Evolutionary conservation across 495 filamentous ascomycete species (phyloP), one percentile per base, ranked within the genome.

Genomic region (Jackrogersella multiformis): DNA sequence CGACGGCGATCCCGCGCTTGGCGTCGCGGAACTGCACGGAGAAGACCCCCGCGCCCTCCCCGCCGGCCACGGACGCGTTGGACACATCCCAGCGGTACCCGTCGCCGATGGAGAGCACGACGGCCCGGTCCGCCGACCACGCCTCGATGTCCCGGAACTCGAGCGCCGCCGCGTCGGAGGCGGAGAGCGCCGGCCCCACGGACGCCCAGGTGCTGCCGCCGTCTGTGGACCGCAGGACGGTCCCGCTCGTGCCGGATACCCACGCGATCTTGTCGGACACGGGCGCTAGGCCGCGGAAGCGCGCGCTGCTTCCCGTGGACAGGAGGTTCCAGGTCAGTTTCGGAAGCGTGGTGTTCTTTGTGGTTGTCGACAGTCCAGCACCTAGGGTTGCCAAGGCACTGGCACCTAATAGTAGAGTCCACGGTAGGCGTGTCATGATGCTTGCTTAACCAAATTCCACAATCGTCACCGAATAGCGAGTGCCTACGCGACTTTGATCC

Each of bases 101-200:
- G 20, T 72, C 32, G 83, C 83, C 28, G 85, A 90, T 75, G 77
- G 77, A 72, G 0, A 72, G 52, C 0, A 62, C 15, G 34, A 72
- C 64, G 28, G 65, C 69, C 20, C 30, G 48, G 1, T 65, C 46
- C 5, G 34, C 62, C 4, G 65, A 65, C 65, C 66, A 72, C 12
- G 69, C 69, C 18, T 69, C 49, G 20, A 72, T 18, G 53, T 72
- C 69, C 2, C 69, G 69, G 66, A 72, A 72, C 42, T 69, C 61
- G 21, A 69, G 65, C 24, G 42, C 16, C 9, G 39, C 23, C 9
- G 39, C 45, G 49, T 58, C 65, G 1, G 39, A 45, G 1, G 0
- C 51, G 7, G 61, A 57, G 9, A 63, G 23, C 13, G 2, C 13
- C 1, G 70, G 66, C n/a, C 66, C 66, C n/a, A 69, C 61, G 30